Conservation (phyloP, 257 asterid genomes). For the Linderniella brevidens region DNA sequence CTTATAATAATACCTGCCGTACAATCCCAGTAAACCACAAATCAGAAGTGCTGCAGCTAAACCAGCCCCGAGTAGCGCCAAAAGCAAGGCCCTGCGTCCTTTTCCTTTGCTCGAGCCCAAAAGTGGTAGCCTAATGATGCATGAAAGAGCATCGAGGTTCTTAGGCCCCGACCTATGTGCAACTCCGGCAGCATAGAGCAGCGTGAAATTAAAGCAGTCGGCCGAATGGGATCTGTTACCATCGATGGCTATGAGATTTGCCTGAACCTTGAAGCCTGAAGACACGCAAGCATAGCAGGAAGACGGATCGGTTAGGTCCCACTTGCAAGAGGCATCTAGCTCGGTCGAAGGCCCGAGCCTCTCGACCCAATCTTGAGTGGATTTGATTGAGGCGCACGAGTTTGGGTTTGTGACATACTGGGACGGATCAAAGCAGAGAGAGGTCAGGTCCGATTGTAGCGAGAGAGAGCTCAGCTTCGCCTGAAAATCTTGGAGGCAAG, state of each 20-base stretch:
- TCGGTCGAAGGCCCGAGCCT: slow-evolving; percentile 36
- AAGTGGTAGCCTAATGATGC: slow-evolving; percentile 43
- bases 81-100: no score
- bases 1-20: slow-evolving; percentile 44
- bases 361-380: slow-evolving; percentile 47
- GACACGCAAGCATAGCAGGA: slow-evolving; percentile 59
- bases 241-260: slow-evolving; percentile 40
- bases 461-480: slow-evolving; percentile 32
- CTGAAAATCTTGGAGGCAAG: slow-evolving; percentile 62
- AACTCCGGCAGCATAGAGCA: slow-evolving; percentile 82
- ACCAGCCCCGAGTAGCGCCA: no score
- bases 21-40: slow-evolving; percentile 31
- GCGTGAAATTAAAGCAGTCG: slow-evolving; percentile 49
- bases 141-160: slow-evolving; percentile 39
- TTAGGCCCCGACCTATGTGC: slow-evolving; percentile 61
- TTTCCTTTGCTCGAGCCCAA: no score
- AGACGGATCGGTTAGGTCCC: slow-evolving; percentile 46
- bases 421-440: slow-evolving; percentile 47
- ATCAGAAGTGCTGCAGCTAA: slow-evolving; percentile 21
- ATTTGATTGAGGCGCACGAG: slow-evolving; percentile 47
- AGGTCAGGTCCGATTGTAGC: slow-evolving; percentile 34
- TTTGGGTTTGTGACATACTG: slow-evolving; percentile 39
- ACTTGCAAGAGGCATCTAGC: slow-evolving; percentile 45
- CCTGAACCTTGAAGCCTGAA: slow-evolving; percentile 52
- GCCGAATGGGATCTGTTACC: slow-evolving; percentile 59